Percentiles rank a stretch among this genome's conserved stretches.
Evolutionary conservation across 164 flowering plant species (phyloP).

Genomic region (Tetrastigma voinierianum): DNA sequence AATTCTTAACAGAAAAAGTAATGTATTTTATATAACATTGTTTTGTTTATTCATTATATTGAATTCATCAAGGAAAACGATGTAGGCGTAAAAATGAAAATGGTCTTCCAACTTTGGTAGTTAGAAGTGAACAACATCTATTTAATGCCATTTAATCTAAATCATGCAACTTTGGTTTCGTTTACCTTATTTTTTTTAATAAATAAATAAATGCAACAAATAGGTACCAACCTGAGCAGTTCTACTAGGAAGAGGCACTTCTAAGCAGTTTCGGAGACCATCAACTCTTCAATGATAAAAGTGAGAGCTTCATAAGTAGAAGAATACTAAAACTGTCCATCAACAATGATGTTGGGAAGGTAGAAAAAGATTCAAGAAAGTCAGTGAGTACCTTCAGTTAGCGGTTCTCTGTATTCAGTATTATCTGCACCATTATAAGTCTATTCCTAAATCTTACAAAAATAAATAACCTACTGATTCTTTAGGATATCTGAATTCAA

Average conservation of each 20-base stretch:
- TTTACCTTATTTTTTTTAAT: too few relatives aligned
- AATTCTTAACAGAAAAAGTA: too few relatives aligned
- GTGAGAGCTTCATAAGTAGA: not conserved
- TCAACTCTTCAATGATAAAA: conserved; percentile 47
- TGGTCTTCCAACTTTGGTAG: too few relatives aligned
- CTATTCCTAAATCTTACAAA: conserved; percentile 6
- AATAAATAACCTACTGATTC: not conserved
- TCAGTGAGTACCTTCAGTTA: conserved; percentile 54
- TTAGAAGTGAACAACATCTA: too few relatives aligned
- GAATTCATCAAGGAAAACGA: too few relatives aligned
- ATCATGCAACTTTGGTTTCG: too few relatives aligned
- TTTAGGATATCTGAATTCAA: not conserved
- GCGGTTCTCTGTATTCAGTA: conserved; percentile 73
- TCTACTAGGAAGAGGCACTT: conserved; percentile 69
- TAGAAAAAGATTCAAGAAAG: conserved; percentile 3
- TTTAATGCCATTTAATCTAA: too few relatives aligned
- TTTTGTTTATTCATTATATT: too few relatives aligned
- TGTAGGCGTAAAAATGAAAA: too few relatives aligned
- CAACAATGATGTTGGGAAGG: not conserved
- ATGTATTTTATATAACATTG: too few relatives aligned
- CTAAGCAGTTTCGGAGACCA: conserved; percentile 71
- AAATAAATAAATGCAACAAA: not conserved
- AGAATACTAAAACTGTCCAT: not conserved
- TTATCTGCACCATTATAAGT: conserved; percentile 37
- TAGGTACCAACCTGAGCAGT: conserved; percentile 78